Percentiles rank a stretch among this genome's conserved stretches.
These are phyloP conservation scores for Tylopilus vinaceipallidus DNA, from an alignment of 768 basidiomycete species.

Conservation along the genomic window DNA sequence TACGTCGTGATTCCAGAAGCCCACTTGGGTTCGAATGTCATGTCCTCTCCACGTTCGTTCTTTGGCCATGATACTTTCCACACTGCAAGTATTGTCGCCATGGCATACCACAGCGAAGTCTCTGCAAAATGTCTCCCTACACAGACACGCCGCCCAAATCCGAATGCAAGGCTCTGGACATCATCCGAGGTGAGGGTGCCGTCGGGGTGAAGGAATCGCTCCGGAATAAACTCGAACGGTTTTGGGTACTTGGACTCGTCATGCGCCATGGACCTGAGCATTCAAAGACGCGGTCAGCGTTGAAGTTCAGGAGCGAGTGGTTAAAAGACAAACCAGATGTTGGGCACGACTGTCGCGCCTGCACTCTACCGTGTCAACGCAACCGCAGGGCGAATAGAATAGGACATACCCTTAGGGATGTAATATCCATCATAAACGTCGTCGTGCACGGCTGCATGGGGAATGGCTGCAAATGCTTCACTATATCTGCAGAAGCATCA, in stretches of 20 bases:
- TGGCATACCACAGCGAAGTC: conserved; percentile 11
- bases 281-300: neutral
- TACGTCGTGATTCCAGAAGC: conserved; percentile 13
- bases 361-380: neutral
- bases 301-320: neutral
- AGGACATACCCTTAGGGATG: conserved; percentile 4
- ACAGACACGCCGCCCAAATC: conserved; percentile 23
- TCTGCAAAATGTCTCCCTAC: conserved; percentile 20
- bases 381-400: neutral
- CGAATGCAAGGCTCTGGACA: conserved; percentile 16
- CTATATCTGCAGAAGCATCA: neutral
- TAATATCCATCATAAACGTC: conserved; percentile 20
- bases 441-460: conserved; percentile 8
- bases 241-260: conserved; percentile 33
- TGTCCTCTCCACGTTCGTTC: conserved; percentile 11
- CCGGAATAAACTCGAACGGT: conserved; percentile 36
- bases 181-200: conserved; percentile 15
- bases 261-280: conserved; percentile 16
- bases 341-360: conserved; percentile 26
- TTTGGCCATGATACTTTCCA: conserved; percentile 13
- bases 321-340: conserved; percentile 26
- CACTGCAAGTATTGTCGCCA: conserved; percentile 17
- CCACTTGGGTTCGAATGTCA: conserved; percentile 12
- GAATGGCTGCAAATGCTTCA: conserved; percentile 13
- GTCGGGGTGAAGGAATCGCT: conserved; percentile 30